Conservation (phyloP, 192 early-diverging fungal genomes). For the Coemansia sp. region DNA sequence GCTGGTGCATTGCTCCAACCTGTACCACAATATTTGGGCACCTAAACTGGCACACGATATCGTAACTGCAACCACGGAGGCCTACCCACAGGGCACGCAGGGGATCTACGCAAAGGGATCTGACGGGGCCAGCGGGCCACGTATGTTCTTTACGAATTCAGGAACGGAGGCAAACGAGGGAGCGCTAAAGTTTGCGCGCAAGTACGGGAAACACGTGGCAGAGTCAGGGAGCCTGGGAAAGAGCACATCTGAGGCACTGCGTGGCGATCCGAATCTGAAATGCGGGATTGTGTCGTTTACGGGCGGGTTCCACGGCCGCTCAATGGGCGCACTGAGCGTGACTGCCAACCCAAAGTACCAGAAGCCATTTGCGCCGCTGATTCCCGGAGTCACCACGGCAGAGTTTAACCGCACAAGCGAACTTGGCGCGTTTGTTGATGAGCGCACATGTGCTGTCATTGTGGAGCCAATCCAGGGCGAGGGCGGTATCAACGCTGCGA, state of each 20-base stretch:
- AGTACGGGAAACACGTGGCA: conserved; percentile 66
- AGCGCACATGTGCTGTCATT: conserved; percentile 88
- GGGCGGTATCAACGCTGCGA: conserved; percentile 82
- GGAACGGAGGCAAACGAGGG: conserved; percentile 99
- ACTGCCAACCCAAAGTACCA: conserved; percentile 95
- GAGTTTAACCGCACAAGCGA: conserved; percentile 75
- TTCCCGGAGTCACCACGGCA: conserved; percentile 77
- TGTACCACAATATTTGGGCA: conserved; percentile 91
- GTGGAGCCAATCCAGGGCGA: conserved; percentile 98
- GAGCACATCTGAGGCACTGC: conserved; percentile 49
- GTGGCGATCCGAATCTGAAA: conserved; percentile 61
- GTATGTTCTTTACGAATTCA: conserved; percentile 94
- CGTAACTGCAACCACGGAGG: conserved; percentile 60
- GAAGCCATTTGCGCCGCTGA: conserved; percentile 87
- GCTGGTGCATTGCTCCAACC: conserved; percentile 86
- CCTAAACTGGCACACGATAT: conserved; percentile 76
- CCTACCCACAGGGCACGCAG: conserved; percentile 51
- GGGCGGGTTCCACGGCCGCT: conserved; percentile 95
- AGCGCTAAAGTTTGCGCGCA: conserved; percentile 94
- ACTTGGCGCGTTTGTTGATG: conserved; percentile 64
- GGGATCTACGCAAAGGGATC: conserved; percentile 44
- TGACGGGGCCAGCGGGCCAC: conserved; percentile 45
- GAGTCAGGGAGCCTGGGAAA: conserved; percentile 36
- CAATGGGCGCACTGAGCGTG: conserved; percentile 94
- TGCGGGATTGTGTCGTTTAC: conserved; percentile 80